Evolutionary conservation across 805 yeast genomes (phyloP).

Genomic region (Allodekkera sacchari): DNA sequence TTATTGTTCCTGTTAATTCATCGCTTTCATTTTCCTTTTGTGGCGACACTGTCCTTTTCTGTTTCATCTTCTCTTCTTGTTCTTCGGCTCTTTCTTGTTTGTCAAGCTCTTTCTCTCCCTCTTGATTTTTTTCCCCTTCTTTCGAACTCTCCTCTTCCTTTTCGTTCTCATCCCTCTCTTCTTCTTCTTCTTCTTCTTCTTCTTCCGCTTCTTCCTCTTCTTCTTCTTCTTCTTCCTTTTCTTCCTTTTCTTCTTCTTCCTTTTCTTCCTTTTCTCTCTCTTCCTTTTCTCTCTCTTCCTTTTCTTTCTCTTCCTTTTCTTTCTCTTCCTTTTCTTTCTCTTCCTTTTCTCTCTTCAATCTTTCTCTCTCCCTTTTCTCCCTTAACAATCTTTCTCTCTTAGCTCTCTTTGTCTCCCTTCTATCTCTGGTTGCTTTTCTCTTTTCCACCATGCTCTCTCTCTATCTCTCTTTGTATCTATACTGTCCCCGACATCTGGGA

Average conservation of each 20-base stretch:
- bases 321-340: conserved; percentile 1
- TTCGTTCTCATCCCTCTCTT: conserved; percentile 25
- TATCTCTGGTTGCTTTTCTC: conserved; percentile 1
- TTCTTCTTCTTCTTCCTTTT: conserved; percentile 20
- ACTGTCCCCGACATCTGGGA: too few species aligned
- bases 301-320: conserved; percentile 11
- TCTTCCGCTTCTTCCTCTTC: conserved; percentile 1
- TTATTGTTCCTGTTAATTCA: too few species aligned
- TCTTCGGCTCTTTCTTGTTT: conserved; percentile 2
- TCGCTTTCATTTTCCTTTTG: conserved; percentile 10
- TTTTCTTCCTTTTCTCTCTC: conserved; percentile 7
- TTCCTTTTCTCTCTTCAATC: background rate
- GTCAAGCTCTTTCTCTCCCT: background rate
- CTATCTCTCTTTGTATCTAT: background rate
- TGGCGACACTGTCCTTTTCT: conserved; percentile 14
- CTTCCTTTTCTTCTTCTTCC: conserved; percentile 6
- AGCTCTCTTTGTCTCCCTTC: conserved; percentile 1
- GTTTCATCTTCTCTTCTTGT: background rate
- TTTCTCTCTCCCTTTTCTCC: background rate
- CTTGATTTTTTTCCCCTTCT: background rate
- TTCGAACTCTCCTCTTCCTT: conserved; percentile 23
- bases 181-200: conserved; percentile 6
- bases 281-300: conserved; percentile 13
- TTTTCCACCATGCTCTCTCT: background rate
- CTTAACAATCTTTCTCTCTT: background rate